A percentile compares a stretch with the other conserved stretches of the same genome.
Conservation (phyloP, 192 early-diverging fungal genomes). For the Helicostylum pulchrum region DNA sequence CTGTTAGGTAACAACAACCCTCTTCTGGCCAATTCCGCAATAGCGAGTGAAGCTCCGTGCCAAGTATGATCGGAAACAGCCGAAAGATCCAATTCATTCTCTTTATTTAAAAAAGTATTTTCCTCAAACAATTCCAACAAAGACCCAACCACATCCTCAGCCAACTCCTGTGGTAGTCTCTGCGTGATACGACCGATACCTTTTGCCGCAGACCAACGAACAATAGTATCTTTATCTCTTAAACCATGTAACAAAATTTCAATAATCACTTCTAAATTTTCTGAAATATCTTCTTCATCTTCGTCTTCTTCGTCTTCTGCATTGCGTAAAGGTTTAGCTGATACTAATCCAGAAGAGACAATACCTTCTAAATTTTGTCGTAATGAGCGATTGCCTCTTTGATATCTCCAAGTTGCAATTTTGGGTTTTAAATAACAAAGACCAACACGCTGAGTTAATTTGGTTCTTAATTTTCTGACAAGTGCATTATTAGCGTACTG, state of each 20-base stretch:
- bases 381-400: slow-evolving; percentile 65
- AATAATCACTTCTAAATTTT: slow-evolving; percentile 78
- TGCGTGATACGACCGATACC: slow-evolving; percentile 87
- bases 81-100: slow-evolving; percentile 55
- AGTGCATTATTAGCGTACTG: slow-evolving; percentile 66
- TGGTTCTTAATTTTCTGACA: slow-evolving; percentile 76
- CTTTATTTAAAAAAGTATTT: slow-evolving; percentile 54
- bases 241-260: slow-evolving; percentile 81
- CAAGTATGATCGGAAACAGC: slow-evolving; percentile 87
- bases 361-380: slow-evolving; percentile 45
- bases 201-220: slow-evolving; percentile 97
- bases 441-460: slow-evolving; percentile 82
- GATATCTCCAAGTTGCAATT: slow-evolving; percentile 65
- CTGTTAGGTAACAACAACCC: slow-evolving; percentile 76
- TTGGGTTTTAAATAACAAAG: slow-evolving; percentile 73
- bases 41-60: slow-evolving; percentile 89
- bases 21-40: slow-evolving; percentile 88
- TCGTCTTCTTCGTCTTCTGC: slow-evolving; percentile 35
- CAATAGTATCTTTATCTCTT: slow-evolving; percentile 89
- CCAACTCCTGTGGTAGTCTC: slow-evolving; percentile 75
- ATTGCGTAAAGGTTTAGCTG: neutral
- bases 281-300: slow-evolving; percentile 72
- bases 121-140: slow-evolving; percentile 83
- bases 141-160: slow-evolving; percentile 76
- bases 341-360: neutral